Evolutionary conservation across 176 grass and related monocot genomes (phyloP).

Genomic region (Lolium rigidum): DNA sequence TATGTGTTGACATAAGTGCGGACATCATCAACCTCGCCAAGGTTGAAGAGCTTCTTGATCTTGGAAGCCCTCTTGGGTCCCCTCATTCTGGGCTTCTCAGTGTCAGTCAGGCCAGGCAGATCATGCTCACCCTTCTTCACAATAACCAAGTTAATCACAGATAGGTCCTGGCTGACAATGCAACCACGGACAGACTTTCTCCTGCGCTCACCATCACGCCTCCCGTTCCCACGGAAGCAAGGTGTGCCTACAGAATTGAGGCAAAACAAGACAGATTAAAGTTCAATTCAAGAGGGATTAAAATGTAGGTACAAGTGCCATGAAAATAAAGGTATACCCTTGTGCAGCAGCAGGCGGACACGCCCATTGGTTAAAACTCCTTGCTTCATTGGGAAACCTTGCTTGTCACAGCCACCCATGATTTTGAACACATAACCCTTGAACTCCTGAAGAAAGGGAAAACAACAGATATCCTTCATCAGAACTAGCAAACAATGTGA

Average conservation of each 20-base stretch:
- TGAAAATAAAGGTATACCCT: constrained; percentile 50
- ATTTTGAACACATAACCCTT: constrained; percentile 93
- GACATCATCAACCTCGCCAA: constrained; percentile 88
- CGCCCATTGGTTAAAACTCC: constrained; percentile 83
- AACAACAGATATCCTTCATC: not conserved
- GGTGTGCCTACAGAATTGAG: constrained; percentile 64
- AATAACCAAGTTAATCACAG: constrained; percentile 91
- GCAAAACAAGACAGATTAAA: not conserved
- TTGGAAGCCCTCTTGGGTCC: constrained; percentile 96
- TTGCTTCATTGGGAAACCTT: constrained; percentile 97
- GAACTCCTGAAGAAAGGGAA: constrained; percentile 64
- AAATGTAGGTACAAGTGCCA: not conserved
- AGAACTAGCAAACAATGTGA: not conserved
- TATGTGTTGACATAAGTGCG: constrained; percentile 97
- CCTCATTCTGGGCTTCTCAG: constrained; percentile 97
- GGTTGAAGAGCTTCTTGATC: constrained; percentile 98
- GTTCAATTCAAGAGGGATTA: not conserved
- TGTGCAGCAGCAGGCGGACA: constrained; percentile 84
- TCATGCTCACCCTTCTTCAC: constrained; percentile 94
- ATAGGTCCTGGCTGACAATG: constrained; percentile 91
- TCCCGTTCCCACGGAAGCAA: constrained; percentile 88
- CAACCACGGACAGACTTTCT: constrained; percentile 95
- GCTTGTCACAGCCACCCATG: constrained; percentile 94
- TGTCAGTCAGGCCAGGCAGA: constrained; percentile 81
- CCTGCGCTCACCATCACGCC: constrained; percentile 86